phyloP scores from a whole-genome alignment of 768 basidiomycete genomes.

The Gymnopilus junonius region DNA sequence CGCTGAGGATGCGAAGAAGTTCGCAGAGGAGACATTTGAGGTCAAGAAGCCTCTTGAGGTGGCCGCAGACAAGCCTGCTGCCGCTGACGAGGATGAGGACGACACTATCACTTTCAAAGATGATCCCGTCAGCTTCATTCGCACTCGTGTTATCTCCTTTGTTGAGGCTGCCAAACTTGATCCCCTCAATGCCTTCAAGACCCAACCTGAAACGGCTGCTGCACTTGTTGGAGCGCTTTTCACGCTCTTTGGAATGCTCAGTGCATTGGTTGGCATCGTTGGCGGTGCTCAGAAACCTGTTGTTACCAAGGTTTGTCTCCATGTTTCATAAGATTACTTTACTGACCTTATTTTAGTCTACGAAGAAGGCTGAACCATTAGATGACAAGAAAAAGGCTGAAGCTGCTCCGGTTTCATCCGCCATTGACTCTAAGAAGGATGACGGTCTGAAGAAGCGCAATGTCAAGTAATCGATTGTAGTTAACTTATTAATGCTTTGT shows the following conservation, averaged over 20 bases:
- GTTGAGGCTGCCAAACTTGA: conserved; percentile 75
- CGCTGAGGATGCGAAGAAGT: conserved; percentile 75
- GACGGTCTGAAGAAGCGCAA: conserved; percentile 80
- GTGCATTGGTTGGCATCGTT: conserved; percentile 77
- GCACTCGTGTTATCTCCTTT: conserved; percentile 79
- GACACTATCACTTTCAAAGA: conserved; percentile 58
- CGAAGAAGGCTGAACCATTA: conserved; percentile 79
- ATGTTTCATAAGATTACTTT: conserved; percentile 6
- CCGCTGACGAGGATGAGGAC: conserved; percentile 51
- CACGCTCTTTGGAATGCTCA: conserved; percentile 86
- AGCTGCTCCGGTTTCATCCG: conserved; percentile 68
- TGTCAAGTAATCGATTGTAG: conserved; percentile 28
- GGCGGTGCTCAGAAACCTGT: conserved; percentile 74
- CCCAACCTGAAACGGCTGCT: conserved; percentile 86
- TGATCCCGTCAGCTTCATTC: conserved; percentile 82
- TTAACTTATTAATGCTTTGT: conserved; percentile 18
- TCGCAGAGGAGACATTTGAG: conserved; percentile 89
- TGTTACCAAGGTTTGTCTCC: conserved; percentile 61
- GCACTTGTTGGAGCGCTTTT: conserved; percentile 75
- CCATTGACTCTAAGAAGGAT: conserved; percentile 76
- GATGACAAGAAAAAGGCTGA: conserved; percentile 70
- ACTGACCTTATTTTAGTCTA: conserved; percentile 42
- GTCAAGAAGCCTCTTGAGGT: conserved; percentile 87
- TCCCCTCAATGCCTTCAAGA: conserved; percentile 82
- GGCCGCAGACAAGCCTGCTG: conserved; percentile 58